Evolutionary conservation across 257 asterid genomes (phyloP), one percentile per base, ranked within the genome.

Genomic region (Scutellaria galericulata): DNA sequence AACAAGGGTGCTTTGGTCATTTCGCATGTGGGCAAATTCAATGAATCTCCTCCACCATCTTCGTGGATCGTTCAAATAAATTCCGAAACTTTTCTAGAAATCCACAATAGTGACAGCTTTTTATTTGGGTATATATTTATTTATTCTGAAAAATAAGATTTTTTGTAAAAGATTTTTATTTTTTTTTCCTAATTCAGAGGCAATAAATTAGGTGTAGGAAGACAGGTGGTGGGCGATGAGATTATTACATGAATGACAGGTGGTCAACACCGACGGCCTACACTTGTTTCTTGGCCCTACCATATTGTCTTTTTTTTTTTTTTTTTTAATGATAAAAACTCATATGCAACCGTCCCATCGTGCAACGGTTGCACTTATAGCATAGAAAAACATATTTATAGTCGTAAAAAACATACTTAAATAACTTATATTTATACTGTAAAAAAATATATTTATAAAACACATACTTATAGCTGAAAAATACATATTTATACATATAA

Each of bases 241-340:
- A 7, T 24, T 24, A 24, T 24, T 24, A 24, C 27, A 24, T 6
- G 70, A n/a, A n/a, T 15, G 78, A 48, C 84, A 80, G 18, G 68
- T 80, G 85, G 82, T 69, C 85, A 69, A 54, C 72, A 24, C 24
- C 5, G 64, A 0, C 79, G 71, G 82, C 77, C 1, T 3, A 73
- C 79, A 76, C 79, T 68, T 72, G 84, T 61, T 76, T 24, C 51
- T 68, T 55, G 51, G 63, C 83, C 14, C 5, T 3, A 6, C 60
- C 39, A 20, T 22, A 41, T 54, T 57, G 3, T 56, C 53, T 69
- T 64, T 39, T 69, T n/a, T 44, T 20, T 7, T 4, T 45, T 70
- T 22, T 18, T 3, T 2, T 31, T n/a, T n/a, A n/a, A n/a, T n/a
- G n/a, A n/a, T n/a, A n/a, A n/a, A n/a, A n/a, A n/a, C n/a, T n/a